A percentile compares a stretch with the other conserved stretches of the same genome.
Evolutionary conservation across 768 basidiomycete genomes (phyloP).

Genomic region (Nevesoporus exiguus): DNA sequence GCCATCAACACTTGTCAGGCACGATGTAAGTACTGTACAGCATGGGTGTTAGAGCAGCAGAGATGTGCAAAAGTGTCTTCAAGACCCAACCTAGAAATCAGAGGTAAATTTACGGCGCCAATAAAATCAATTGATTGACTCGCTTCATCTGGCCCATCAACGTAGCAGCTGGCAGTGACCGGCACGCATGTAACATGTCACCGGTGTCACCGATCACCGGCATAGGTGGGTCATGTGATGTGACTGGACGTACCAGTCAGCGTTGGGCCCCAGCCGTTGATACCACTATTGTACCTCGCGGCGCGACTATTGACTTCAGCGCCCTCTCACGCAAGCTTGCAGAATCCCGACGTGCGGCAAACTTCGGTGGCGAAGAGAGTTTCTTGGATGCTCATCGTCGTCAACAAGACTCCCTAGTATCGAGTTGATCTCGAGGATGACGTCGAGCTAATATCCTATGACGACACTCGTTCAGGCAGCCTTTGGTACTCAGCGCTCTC

Average conservation of each 20-base stretch:
- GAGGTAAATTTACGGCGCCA: neutral
- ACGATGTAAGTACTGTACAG: neutral
- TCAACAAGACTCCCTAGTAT: constrained; percentile 60
- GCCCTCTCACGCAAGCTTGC: constrained; percentile 79
- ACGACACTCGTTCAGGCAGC: no score
- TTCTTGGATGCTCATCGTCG: constrained; percentile 43
- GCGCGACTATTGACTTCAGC: constrained; percentile 84
- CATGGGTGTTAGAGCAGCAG: neutral
- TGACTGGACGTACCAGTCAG: no score
- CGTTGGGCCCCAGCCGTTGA: constrained; percentile 31
- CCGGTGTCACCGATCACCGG: no score
- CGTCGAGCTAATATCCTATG: no score
- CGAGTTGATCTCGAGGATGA: no score
- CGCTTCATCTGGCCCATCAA: neutral
- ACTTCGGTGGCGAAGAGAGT: constrained; percentile 40
- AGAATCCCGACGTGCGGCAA: constrained; percentile 48
- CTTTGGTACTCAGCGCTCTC: no score
- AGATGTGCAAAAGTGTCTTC: neutral
- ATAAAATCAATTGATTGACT: neutral
- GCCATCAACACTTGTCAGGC: neutral
- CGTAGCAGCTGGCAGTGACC: no score
- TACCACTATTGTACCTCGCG: constrained; percentile 53
- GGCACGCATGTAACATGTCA: no score
- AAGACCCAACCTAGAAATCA: neutral
- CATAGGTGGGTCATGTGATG: no score